Evolutionary conservation across 768 basidiomycete genomes (phyloP).

Genomic region (Termitomyces sp.): DNA sequence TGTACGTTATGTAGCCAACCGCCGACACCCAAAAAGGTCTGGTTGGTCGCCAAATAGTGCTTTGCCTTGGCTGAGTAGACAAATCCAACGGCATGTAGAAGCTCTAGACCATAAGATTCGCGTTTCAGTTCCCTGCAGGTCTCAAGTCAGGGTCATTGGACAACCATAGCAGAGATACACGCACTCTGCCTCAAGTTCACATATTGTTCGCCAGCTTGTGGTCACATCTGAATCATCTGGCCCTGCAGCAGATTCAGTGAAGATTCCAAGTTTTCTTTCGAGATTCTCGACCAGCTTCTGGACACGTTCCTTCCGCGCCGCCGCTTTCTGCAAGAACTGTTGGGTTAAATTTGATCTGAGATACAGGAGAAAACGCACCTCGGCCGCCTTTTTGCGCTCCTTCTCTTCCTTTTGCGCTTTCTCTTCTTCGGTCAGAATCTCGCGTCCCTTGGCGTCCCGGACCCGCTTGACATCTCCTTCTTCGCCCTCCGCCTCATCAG

Average conservation of each 20-base stretch:
- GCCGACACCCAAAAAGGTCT: conserved; percentile 76
- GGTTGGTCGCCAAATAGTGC: conserved; percentile 71
- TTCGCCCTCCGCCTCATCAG: conserved; percentile 56
- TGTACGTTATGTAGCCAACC: conserved; percentile 93
- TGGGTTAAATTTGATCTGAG: neutral
- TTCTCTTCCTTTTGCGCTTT: conserved; percentile 71
- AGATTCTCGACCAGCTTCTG: conserved; percentile 73
- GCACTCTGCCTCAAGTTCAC: conserved; percentile 76
- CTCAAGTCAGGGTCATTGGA: neutral
- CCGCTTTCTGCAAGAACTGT: conserved; percentile 56
- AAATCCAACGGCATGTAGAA: conserved; percentile 82
- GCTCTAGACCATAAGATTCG: conserved; percentile 84
- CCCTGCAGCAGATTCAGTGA: conserved; percentile 75
- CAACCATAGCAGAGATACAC: conserved; percentile 22
- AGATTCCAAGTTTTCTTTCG: conserved; percentile 79
- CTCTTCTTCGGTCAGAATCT: conserved; percentile 63
- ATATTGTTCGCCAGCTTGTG: conserved; percentile 71
- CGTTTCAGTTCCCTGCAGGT: conserved; percentile 68
- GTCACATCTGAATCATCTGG: conserved; percentile 66
- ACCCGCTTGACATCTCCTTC: conserved; percentile 52
- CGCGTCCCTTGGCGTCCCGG: conserved; percentile 46
- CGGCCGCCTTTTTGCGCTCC: conserved; percentile 55
- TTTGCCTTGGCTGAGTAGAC: conserved; percentile 81
- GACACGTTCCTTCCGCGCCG: conserved; percentile 70
- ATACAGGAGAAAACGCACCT: conserved; percentile 41